Conservation (phyloP, 805 yeast species). For the Maudiozyma bulderi region DNA sequence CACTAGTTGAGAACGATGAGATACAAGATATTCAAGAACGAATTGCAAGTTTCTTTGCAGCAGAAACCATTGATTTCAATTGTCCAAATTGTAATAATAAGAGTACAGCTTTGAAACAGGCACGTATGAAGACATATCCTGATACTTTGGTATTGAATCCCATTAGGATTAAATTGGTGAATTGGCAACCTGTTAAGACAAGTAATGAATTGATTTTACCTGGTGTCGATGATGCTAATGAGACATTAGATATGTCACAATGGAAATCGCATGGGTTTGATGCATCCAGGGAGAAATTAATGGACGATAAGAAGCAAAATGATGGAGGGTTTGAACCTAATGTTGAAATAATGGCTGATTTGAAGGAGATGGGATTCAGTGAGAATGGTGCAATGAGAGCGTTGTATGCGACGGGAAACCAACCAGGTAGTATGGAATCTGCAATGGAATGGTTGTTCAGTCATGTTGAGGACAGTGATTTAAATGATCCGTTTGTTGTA, state of each 20-base stretch:
- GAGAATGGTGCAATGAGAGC: constrained; percentile 57
- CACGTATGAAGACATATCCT: constrained; percentile 45
- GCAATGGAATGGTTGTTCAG: constrained; percentile 89
- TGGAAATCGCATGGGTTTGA: constrained; percentile 34
- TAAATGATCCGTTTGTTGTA: constrained; percentile 37
- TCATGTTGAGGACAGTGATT: constrained; percentile 76
- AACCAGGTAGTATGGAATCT: constrained; percentile 37
- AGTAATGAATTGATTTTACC: constrained; percentile 59
- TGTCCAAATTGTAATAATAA: constrained; percentile 45
- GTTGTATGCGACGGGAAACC: constrained; percentile 61
- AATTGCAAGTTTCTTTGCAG: constrained; percentile 41
- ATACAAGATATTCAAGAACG: constrained; percentile 33
- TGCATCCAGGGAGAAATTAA: constrained; percentile 16
- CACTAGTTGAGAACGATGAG: constrained; percentile 45
- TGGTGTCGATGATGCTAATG: constrained; percentile 16
- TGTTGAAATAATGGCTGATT: constrained; percentile 40
- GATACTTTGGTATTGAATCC: constrained; percentile 60
- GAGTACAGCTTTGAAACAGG: constrained; percentile 17
- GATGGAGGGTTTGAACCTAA: constrained; percentile 42
- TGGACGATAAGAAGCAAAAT: constrained; percentile 15
- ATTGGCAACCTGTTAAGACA: constrained; percentile 84
- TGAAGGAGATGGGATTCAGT: constrained; percentile 84
- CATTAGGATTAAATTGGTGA: constrained; percentile 65
- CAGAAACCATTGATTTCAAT: constrained; percentile 52
- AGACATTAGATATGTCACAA: constrained; percentile 36